phyloP scores from a whole-genome alignment of 1,139 yeast genomes.

The Tardiomyces depauwii region DNA sequence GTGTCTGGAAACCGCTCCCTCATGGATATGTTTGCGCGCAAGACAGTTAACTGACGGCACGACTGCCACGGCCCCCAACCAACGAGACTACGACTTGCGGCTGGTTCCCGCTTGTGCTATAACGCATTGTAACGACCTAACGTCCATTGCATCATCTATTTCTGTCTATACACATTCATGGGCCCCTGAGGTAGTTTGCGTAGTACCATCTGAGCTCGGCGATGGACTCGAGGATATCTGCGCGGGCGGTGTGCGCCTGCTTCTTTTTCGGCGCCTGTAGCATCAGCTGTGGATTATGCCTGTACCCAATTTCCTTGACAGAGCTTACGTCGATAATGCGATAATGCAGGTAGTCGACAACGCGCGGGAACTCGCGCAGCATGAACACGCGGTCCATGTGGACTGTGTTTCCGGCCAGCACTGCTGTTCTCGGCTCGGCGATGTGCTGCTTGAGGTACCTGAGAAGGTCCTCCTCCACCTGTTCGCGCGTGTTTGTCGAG shows the following conservation, averaged over 20 bases:
- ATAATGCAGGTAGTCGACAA: conserved; percentile 54
- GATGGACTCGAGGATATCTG: conserved; percentile 85
- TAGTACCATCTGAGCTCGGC: conserved; percentile 70
- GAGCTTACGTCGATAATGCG: conserved; percentile 83
- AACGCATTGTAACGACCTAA: too few relatives aligned
- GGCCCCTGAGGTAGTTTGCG: conserved; percentile 36
- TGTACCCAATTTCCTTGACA: conserved; percentile 62
- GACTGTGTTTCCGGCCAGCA: conserved; percentile 84
- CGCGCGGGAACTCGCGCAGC: conserved; percentile 70
- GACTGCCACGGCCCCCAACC: too few relatives aligned
- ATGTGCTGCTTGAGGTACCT: conserved; percentile 48
- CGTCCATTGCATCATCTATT: background rate
- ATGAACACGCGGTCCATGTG: conserved; percentile 88
- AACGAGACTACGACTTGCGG: too few relatives aligned
- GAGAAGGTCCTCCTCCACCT: conserved; percentile 56
- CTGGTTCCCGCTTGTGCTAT: too few relatives aligned
- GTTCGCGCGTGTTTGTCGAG: conserved; percentile 40
- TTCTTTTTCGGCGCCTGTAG: conserved; percentile 49
- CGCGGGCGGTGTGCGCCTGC: conserved; percentile 70
- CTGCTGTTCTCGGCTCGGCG: conserved; percentile 39
- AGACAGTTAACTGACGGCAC: background rate
- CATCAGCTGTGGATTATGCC: conserved; percentile 63
- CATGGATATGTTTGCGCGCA: background rate
- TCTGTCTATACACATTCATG: background rate
- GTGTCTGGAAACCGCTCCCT: background rate